These are phyloP conservation scores for Amphirosellinia nigrospora DNA, from an alignment of 495 filamentous ascomycete species.

Conservation along the genomic window DNA sequence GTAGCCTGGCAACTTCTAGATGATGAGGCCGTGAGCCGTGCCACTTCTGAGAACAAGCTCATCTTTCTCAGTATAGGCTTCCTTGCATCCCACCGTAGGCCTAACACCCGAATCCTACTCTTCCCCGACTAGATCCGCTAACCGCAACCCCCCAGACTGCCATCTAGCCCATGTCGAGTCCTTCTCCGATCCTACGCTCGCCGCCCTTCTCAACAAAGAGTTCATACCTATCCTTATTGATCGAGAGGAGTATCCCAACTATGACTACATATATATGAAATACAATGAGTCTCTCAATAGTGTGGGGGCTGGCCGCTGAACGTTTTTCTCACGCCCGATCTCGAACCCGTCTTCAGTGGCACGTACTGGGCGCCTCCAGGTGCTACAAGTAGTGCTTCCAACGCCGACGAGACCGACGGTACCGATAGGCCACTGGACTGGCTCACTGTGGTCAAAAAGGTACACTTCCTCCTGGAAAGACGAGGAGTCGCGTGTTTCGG, in stretches of 20 bases:
- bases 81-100: slow-evolving; percentile 91
- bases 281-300: slow-evolving; percentile 94
- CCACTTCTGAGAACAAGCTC: slow-evolving; percentile 78
- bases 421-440: slow-evolving; percentile 40
- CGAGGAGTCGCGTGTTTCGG: slow-evolving; percentile 80
- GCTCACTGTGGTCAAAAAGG: slow-evolving; percentile 80
- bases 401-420: slow-evolving; percentile 32
- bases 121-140: slow-evolving; percentile 20
- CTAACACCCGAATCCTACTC: not conserved
- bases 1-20: slow-evolving; percentile 95
- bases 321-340: slow-evolving; percentile 90
- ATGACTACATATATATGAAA: slow-evolving; percentile 98
- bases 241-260: slow-evolving; percentile 91
- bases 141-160: slow-evolving; percentile 63
- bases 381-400: slow-evolving; percentile 56
- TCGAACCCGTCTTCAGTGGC: slow-evolving; percentile 93
- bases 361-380: slow-evolving; percentile 94
- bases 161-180: slow-evolving; percentile 95
- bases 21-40: slow-evolving; percentile 74
- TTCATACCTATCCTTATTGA: slow-evolving; percentile 96
- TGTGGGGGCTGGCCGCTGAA: slow-evolving; percentile 95
- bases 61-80: slow-evolving; percentile 97
- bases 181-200: slow-evolving; percentile 82
- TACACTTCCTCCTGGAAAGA: slow-evolving; percentile 82
- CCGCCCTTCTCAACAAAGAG: slow-evolving; percentile 78